Evolutionary conservation across 2,329 filamentous ascomycete species (phyloP).

Genomic region (Anisogramma anomala): DNA sequence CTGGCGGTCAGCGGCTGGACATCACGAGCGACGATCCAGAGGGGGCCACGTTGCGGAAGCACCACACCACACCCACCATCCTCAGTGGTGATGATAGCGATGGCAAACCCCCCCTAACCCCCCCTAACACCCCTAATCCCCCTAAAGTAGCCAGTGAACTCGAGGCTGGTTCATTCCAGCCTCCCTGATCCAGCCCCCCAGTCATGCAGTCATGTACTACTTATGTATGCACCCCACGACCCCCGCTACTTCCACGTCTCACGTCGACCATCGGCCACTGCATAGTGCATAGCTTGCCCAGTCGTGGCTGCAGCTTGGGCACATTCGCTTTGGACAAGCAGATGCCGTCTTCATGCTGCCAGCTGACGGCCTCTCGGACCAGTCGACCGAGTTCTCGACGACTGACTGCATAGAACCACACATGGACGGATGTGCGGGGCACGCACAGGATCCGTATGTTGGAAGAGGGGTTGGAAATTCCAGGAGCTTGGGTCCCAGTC

Average conservation of each 20-base stretch:
- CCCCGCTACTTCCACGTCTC: too few relatives aligned
- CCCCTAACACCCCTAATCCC: conserved; percentile 9
- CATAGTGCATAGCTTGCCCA: background rate
- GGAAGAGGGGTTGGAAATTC: background rate
- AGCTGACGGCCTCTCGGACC: background rate
- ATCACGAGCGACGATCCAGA: background rate
- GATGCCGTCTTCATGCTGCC: background rate
- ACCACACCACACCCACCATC: too few relatives aligned
- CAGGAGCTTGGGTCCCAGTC: conserved; percentile 1
- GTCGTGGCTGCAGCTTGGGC: background rate
- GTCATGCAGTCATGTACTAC: background rate
- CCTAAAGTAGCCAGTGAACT: conserved; percentile 15
- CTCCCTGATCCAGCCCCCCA: conserved; percentile 12
- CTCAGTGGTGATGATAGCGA: background rate
- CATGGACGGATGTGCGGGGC: conserved; percentile 2
- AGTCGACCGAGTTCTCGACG: background rate
- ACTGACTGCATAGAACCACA: background rate
- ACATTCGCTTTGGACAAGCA: background rate
- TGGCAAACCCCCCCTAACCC: conserved; percentile 5
- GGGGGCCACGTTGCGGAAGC: conserved; percentile 12
- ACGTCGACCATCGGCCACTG: conserved; percentile 1
- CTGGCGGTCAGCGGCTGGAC: too few relatives aligned
- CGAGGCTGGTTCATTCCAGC: conserved; percentile 16
- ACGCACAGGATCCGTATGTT: too few relatives aligned
- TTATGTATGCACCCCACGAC: conserved; percentile 13